These are phyloP conservation scores for Phaeotremella skinneri DNA, from an alignment of 768 basidiomycete genomes.

Conservation along the genomic window DNA sequence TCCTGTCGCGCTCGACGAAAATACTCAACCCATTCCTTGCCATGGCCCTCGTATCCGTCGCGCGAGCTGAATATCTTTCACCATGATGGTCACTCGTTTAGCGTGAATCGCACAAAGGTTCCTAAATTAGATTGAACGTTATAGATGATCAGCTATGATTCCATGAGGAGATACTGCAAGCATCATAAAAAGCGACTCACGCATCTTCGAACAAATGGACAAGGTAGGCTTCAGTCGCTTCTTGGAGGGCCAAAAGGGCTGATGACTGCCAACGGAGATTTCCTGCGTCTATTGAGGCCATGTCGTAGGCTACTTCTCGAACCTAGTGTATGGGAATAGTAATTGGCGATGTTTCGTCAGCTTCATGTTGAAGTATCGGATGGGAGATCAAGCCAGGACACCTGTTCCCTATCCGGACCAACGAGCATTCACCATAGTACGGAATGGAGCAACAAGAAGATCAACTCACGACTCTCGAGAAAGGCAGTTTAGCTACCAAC, in stretches of 20 bases:
- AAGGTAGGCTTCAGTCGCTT: conserved; percentile 70
- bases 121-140: conserved; percentile 53
- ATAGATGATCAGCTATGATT: neutral
- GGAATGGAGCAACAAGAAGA: conserved; percentile 3
- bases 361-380: neutral
- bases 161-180: neutral
- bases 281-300: conserved; percentile 66
- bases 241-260: conserved; percentile 88
- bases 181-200: conserved; percentile 59
- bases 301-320: conserved; percentile 87
- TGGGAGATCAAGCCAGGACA: neutral
- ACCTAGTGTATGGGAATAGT: conserved; percentile 59
- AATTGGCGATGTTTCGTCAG: neutral
- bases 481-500: conserved; percentile 80
- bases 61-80: conserved; percentile 92
- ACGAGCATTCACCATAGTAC: too few species aligned
- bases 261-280: conserved; percentile 91
- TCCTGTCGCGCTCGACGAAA: too few species aligned
- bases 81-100: conserved; percentile 97
- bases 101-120: conserved; percentile 97
- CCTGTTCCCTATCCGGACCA: neutral
- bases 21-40: conserved; percentile 51
- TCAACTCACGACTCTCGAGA: conserved; percentile 77
- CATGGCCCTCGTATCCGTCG: conserved; percentile 89
- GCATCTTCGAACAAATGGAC: conserved; percentile 98